Conservation (phyloP, 257 asterid species). For the Paraleonurus japonicus region DNA sequence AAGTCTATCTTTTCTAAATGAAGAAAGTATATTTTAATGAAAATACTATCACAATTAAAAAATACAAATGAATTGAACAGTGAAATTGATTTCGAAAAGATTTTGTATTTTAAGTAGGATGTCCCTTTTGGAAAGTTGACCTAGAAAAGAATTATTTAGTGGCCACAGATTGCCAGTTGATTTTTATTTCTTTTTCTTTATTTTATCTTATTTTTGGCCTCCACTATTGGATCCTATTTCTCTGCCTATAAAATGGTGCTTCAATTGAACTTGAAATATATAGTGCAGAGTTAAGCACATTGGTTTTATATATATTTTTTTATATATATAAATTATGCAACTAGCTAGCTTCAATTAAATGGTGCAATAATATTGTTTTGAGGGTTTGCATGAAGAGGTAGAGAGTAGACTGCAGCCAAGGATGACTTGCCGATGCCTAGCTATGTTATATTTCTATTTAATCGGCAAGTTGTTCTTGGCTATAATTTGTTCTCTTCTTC, state of each 20-base stretch:
- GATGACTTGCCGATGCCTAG: conserved; percentile 57
- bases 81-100: too few relatives aligned
- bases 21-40: too few relatives aligned
- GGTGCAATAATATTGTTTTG: background rate
- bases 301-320: too few relatives aligned
- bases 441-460: background rate
- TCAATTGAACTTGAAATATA: background rate
- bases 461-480: conserved; percentile 51
- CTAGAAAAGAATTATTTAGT: conserved; percentile 12
- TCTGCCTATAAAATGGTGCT: conserved; percentile 20
- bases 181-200: background rate
- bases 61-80: too few relatives aligned
- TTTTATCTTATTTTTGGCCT: background rate
- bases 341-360: too few relatives aligned
- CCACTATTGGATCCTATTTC: conserved; percentile 13
- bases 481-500: conserved; percentile 39
- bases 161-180: conserved; percentile 16
- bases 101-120: too few relatives aligned
- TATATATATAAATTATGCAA: conserved; percentile 7
- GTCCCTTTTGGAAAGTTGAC: conserved; percentile 34
- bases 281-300: background rate
- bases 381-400: conserved; percentile 38
- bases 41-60: too few relatives aligned
- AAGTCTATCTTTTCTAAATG: too few relatives aligned
- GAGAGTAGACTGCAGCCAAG: conserved; percentile 56